These are phyloP conservation scores for Phialophora expanda DNA, from an alignment of 2,329 filamentous ascomycete genomes.

Conservation along the genomic window DNA sequence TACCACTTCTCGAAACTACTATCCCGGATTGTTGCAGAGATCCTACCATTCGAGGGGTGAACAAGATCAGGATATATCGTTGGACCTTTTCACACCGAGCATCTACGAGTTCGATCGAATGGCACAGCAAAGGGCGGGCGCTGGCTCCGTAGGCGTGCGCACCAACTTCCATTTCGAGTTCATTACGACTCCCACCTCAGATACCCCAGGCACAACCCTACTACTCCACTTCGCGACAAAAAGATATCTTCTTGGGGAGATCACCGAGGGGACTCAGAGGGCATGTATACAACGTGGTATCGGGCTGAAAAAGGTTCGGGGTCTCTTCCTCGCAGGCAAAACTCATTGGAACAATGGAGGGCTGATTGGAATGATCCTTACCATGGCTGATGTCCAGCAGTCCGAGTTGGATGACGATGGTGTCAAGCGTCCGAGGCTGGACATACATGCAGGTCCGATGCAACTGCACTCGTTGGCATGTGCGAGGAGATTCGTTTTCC, in stretches of 20 bases:
- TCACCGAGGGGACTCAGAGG: constrained; percentile 84
- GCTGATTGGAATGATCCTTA: constrained; percentile 82
- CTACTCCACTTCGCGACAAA: constrained; percentile 79
- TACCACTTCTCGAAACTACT: background rate
- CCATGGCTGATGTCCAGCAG: constrained; percentile 70
- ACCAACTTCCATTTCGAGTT: constrained; percentile 74
- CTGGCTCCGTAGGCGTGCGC: constrained; percentile 25
- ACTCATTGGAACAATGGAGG: constrained; percentile 83
- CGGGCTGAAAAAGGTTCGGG: constrained; percentile 67
- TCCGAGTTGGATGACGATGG: constrained; percentile 44
- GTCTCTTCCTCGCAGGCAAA: constrained; percentile 82
- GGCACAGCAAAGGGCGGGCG: constrained; percentile 17
- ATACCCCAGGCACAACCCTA: constrained; percentile 80
- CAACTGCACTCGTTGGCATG: constrained; percentile 81
- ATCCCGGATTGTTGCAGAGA: background rate
- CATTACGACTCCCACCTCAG: constrained; percentile 80
- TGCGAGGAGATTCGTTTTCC: constrained; percentile 81
- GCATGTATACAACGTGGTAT: constrained; percentile 71
- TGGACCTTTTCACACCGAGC: background rate
- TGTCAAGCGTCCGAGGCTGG: constrained; percentile 28
- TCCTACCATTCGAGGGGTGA: background rate
- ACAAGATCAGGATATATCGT: background rate
- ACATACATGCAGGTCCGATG: constrained; percentile 74
- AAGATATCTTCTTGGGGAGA: constrained; percentile 82
- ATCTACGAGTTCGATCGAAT: constrained; percentile 9